Evolutionary conservation across 169 alveolate genomes (phyloP).

Genomic region (Plasmodium coatneyi): DNA sequence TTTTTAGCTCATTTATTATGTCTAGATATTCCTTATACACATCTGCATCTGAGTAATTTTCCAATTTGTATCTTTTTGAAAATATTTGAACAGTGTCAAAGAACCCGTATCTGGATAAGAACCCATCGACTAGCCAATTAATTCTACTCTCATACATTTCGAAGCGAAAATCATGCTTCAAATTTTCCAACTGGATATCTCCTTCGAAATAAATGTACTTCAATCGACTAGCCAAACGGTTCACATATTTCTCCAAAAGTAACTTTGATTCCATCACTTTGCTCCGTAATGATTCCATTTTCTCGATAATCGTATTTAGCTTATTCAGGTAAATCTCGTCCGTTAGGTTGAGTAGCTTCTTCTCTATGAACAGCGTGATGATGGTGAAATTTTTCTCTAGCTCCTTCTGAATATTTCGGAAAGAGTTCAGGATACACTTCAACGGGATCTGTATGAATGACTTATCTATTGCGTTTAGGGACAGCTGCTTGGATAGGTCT

Average conservation of each 20-base stretch:
- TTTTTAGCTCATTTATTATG: conserved; percentile 35
- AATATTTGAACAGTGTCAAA: conserved; percentile 30
- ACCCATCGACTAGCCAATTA: conserved; percentile 68
- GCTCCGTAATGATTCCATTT: conserved; percentile 33
- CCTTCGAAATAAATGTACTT: conserved; percentile 36
- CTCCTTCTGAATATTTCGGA: conserved; percentile 62
- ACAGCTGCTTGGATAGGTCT: neutral
- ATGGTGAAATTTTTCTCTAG: conserved; percentile 54
- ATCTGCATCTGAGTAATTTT: conserved; percentile 65
- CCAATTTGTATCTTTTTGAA: conserved; percentile 49
- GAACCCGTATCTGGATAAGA: conserved; percentile 44
- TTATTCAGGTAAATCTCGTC: conserved; percentile 11
- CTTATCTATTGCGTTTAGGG: conserved; percentile 50
- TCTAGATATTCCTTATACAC: conserved; percentile 46
- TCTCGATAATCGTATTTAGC: conserved; percentile 50
- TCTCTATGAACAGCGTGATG: conserved; percentile 62
- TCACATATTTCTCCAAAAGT: conserved; percentile 5
- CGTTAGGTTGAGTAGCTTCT: conserved; percentile 18
- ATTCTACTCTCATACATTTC: conserved; percentile 56
- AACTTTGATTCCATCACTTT: conserved; percentile 36
- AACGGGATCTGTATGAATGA: conserved; percentile 53
- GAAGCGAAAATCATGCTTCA: conserved; percentile 50
- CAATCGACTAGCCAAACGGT: conserved; percentile 17
- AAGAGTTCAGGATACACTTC: conserved; percentile 37
- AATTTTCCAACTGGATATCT: conserved; percentile 69